phyloP scores from a whole-genome alignment of 2,329 filamentous ascomycete genomes.

The Metarhizium sp. region DNA sequence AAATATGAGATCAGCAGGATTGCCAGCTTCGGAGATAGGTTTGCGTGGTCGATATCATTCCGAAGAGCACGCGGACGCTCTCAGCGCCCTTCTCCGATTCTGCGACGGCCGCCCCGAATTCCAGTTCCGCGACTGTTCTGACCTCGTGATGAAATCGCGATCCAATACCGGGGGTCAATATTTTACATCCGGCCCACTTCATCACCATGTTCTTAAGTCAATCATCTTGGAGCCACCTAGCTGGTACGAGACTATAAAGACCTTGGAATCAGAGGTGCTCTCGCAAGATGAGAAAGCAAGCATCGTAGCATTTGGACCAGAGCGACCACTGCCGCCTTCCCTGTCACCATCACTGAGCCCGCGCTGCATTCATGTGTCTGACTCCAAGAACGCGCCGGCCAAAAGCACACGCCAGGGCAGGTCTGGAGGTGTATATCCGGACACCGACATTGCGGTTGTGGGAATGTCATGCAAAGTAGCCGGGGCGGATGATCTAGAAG shows the following conservation, averaged over 20 bases:
- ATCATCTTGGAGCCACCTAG: constrained; percentile 42
- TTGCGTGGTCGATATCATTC: background rate
- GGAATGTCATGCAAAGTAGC: constrained; percentile 29
- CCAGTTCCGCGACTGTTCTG: background rate
- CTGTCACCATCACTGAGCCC: background rate
- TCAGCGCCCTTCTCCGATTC: background rate
- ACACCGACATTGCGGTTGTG: constrained; percentile 24
- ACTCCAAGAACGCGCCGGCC: background rate
- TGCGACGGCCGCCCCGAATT: background rate
- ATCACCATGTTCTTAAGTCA: background rate
- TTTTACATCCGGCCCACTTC: background rate
- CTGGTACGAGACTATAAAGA: constrained; percentile 36
- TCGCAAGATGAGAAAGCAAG: background rate
- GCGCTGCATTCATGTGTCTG: constrained; percentile 10
- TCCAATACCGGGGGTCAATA: background rate
- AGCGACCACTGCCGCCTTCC: background rate
- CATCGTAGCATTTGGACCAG: background rate
- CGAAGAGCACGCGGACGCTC: background rate
- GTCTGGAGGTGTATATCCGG: background rate
- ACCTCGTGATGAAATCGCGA: background rate
- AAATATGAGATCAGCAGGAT: background rate
- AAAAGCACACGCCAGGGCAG: background rate
- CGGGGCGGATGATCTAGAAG: constrained; percentile 21
- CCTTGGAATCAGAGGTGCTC: background rate
- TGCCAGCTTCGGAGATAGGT: background rate